These are phyloP conservation scores for Yamadazyma pseudoaaseri DNA, from an alignment of 1,139 yeast genomes.

Conservation along the genomic window DNA sequence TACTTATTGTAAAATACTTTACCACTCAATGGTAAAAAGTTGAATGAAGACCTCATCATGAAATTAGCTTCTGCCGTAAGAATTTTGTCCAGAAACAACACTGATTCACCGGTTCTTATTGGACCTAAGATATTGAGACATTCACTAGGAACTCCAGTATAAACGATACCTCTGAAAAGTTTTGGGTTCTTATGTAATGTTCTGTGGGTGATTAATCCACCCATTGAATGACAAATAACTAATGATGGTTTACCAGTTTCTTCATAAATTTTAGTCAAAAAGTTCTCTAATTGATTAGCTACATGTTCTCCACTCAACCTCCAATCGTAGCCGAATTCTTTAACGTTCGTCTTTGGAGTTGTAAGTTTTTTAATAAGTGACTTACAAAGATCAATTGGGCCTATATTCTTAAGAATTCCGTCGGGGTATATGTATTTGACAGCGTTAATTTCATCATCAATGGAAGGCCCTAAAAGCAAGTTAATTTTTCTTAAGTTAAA, in stretches of 20 bases:
- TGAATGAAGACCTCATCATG: slow-evolving; percentile 82
- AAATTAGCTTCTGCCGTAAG: slow-evolving; percentile 81
- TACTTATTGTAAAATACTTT: slow-evolving; percentile 64
- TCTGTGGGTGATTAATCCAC: slow-evolving; percentile 82
- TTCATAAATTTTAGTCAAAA: slow-evolving; percentile 41
- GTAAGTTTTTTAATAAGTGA: slow-evolving; percentile 55
- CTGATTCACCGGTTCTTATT: slow-evolving; percentile 75
- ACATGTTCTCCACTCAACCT: slow-evolving; percentile 61
- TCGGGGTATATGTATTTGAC: slow-evolving; percentile 60
- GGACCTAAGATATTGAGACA: slow-evolving; percentile 90
- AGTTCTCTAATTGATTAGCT: slow-evolving; percentile 48
- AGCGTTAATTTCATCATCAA: slow-evolving; percentile 58
- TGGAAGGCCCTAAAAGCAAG: slow-evolving; percentile 68
- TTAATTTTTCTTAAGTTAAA: slow-evolving; percentile 69
- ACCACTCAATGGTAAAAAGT: slow-evolving; percentile 75
- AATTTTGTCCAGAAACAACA: slow-evolving; percentile 69
- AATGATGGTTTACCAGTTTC: slow-evolving; percentile 54
- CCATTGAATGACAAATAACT: slow-evolving; percentile 91
- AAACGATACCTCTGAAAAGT: slow-evolving; percentile 68
- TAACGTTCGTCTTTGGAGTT: slow-evolving; percentile 63
- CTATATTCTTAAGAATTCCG: slow-evolving; percentile 77
- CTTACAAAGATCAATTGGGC: slow-evolving; percentile 80
- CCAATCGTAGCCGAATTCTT: slow-evolving; percentile 91
- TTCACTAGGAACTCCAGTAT: slow-evolving; percentile 81
- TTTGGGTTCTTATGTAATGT: slow-evolving; percentile 68